Evolutionary conservation across 2,329 filamentous ascomycete species (phyloP), one percentile per base, ranked within the genome.

Genomic region (Fusarium oxysporum): DNA sequence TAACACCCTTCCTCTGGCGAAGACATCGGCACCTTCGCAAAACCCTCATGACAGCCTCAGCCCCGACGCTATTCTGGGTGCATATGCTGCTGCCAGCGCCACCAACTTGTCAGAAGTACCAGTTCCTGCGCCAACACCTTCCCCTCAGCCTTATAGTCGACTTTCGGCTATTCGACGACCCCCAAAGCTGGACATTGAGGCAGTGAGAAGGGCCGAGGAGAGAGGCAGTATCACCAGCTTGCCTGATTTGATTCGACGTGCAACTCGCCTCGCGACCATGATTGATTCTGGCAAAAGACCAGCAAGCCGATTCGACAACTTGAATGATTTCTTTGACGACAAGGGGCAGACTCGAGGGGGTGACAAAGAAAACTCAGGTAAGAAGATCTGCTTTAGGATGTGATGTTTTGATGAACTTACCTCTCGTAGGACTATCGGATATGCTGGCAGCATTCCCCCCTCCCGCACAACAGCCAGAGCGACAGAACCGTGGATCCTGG

Each of bases 221-320:
- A 90, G 96, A 78, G 95, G 94, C 8, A 98, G 95, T 80, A 86
- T 97, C 71, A 98, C 96, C 3, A 98, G 95, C 82, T 85, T 99
- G 66, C 93, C 95, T 1, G 96, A 98, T 80, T 85, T 99, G 68
- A 98, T 99, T 74, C 89, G 91, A 77, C 90, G 96, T 75, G 96
- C 96, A 16, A 98, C 96, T 1, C 91, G 90, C 73, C 85, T 98
- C 41, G 96, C 95, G 21, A 90, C 93, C 0, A 95, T 97, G 82
- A 91, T 99, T 65, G 96, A 98, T 77, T 91, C 91, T 73, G 96
- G 96, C 17, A 92, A 85, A 71, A 84, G 90, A 73, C 90, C 90
- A 33, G 89, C 85, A 28, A 92, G 90, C 76, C 86, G 87, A 21
- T 82, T 90, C 54, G 86, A 89, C 45, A 86, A 88, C 25, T 78